Conservation (phyloP, 2,329 filamentous ascomycete species). For the Trichoderma sp. region DNA sequence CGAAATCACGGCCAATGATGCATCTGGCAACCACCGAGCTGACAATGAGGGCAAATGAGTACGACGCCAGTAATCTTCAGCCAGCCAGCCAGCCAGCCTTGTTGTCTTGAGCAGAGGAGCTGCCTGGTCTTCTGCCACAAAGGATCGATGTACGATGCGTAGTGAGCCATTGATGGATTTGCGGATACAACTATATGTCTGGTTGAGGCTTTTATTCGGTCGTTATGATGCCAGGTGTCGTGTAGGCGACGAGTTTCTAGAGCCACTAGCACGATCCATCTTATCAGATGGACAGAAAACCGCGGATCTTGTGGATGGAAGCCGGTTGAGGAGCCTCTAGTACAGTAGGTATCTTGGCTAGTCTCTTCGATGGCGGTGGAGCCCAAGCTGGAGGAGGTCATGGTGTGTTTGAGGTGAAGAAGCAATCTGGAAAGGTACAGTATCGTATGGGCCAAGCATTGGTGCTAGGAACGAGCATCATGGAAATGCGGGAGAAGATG, state of each 20-base stretch:
- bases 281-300: too few relatives aligned
- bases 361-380: slow-evolving; percentile 13
- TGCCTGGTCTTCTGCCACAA: too few relatives aligned
- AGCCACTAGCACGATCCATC: too few relatives aligned
- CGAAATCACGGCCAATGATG: slow-evolving; percentile 2
- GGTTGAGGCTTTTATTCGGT: too few relatives aligned
- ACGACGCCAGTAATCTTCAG: neutral
- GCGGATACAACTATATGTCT: too few relatives aligned
- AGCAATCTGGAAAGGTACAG: neutral
- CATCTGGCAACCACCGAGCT: neutral
- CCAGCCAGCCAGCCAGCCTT: too few relatives aligned
- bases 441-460: neutral
- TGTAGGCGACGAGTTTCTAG: too few relatives aligned
- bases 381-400: slow-evolving; percentile 1
- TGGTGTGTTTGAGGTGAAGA: slow-evolving; percentile 4
- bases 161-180: too few relatives aligned
- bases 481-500: slow-evolving; percentile 1
- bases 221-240: too few relatives aligned
- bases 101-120: too few relatives aligned
- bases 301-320: neutral
- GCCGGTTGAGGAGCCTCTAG: neutral
- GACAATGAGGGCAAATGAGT: neutral
- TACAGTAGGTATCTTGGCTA: neutral
- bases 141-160: too few relatives aligned
- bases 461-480: neutral